Percentiles rank a stretch among this genome's conserved stretches.
phyloP scores from a whole-genome alignment of 495 filamentous ascomycete genomes.

The Podospora pseudopauciseta region DNA sequence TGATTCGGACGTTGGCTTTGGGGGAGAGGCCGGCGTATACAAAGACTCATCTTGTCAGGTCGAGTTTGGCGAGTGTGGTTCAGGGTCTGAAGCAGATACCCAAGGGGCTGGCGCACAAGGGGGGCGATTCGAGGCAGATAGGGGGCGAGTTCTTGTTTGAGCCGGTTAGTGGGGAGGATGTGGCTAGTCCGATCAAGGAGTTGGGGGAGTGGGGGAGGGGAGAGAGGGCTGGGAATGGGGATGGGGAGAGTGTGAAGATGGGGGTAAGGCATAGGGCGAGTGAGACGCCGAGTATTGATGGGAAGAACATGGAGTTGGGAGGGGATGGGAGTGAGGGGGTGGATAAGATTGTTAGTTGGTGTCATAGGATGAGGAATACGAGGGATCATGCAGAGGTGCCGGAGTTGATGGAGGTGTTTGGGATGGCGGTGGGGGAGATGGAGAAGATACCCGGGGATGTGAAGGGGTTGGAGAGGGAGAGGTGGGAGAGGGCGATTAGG shows the following conservation, averaged over 20 bases:
- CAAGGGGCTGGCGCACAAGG: constrained; percentile 55
- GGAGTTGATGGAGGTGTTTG: constrained; percentile 59
- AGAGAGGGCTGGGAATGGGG: not conserved
- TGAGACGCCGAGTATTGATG: constrained; percentile 27
- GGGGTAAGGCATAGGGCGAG: constrained; percentile 6
- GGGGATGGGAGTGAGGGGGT: constrained; percentile 27
- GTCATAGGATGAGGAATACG: constrained; percentile 77
- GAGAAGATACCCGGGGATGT: constrained; percentile 17
- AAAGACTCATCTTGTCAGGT: constrained; percentile 44
- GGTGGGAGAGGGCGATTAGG: constrained; percentile 40
- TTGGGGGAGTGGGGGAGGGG: constrained; percentile 4
- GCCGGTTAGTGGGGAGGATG: constrained; percentile 29
- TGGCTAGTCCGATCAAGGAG: constrained; percentile 32
- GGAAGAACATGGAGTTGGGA: constrained; percentile 20
- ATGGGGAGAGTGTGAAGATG: not conserved
- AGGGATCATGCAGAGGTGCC: constrained; percentile 72
- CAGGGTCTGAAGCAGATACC: constrained; percentile 55
- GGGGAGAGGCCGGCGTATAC: constrained; percentile 68
- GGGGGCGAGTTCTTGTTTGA: constrained; percentile 87
- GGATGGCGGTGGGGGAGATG: constrained; percentile 47
- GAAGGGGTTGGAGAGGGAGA: constrained; percentile 25
- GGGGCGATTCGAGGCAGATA: constrained; percentile 65
- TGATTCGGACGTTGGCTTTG: constrained; percentile 60
- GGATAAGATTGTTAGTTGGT: constrained; percentile 68
- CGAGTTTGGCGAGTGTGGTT: constrained; percentile 48